These are phyloP conservation scores for Chara braunii DNA, from an alignment of 139 green algal species.

Conservation along the genomic window DNA sequence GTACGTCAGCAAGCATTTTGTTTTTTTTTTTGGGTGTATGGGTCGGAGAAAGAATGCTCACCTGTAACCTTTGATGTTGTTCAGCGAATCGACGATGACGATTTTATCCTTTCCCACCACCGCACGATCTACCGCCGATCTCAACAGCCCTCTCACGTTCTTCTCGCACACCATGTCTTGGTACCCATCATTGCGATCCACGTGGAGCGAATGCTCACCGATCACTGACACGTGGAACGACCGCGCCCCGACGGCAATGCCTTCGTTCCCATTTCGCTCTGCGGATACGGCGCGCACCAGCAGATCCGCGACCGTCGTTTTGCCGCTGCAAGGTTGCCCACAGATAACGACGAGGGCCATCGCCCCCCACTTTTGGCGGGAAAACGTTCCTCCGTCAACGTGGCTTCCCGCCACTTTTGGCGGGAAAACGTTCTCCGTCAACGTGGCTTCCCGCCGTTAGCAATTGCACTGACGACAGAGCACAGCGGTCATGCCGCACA, in stretches of 20 bases:
- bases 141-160: slow-evolving; percentile 60
- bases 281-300: slow-evolving; percentile 43
- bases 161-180: slow-evolving; percentile 63
- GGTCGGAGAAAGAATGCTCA: too few relatives aligned
- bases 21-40: too few relatives aligned
- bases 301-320: slow-evolving; percentile 51
- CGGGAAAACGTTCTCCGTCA: too few relatives aligned
- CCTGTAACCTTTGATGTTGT: slow-evolving; percentile 92
- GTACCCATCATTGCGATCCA: slow-evolving; percentile 44
- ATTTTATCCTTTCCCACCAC: slow-evolving; percentile 49
- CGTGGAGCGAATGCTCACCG: slow-evolving; percentile 61
- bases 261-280: slow-evolving; percentile 31
- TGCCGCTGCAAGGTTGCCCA: slow-evolving; percentile 76
- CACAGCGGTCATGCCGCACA: too few relatives aligned
- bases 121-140: slow-evolving; percentile 61
- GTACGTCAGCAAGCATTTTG: too few relatives aligned
- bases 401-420: too few relatives aligned
- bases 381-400: too few relatives aligned
- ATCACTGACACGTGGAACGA: slow-evolving; percentile 50
- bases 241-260: too few relatives aligned
- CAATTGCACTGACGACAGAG: too few relatives aligned
- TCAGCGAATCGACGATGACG: slow-evolving; percentile 84
- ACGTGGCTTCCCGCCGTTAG: too few relatives aligned
- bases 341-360: slow-evolving; percentile 67
- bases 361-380: too few relatives aligned